phyloP scores from a whole-genome alignment of 106 monocot genomes.

The Cymbidium sinense region DNA sequence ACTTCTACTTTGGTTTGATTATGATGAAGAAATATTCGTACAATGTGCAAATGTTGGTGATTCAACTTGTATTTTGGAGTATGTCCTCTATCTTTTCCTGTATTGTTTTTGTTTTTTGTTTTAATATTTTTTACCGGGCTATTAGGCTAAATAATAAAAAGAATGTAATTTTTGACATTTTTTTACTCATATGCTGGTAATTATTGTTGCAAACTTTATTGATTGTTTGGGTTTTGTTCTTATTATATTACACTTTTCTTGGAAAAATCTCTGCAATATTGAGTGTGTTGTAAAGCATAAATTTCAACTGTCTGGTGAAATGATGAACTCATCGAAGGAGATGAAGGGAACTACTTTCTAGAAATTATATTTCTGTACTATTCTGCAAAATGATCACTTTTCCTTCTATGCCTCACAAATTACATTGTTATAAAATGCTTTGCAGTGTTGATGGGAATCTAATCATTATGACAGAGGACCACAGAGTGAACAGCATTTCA shows the following conservation, averaged over 20 bases:
- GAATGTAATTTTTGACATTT: not conserved
- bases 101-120: not conserved
- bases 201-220: not conserved
- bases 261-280: not conserved
- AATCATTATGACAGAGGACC: slow-evolving; percentile 81
- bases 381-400: not conserved
- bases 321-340: not conserved
- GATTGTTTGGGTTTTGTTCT: slow-evolving; percentile 3
- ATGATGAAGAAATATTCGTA: slow-evolving; percentile 52
- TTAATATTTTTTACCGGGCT: too few relatives aligned
- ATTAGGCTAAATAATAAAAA: not conserved
- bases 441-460: slow-evolving; percentile 52
- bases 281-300: not conserved
- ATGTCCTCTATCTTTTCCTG: slow-evolving; percentile 10
- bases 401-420: too few relatives aligned
- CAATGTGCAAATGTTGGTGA: slow-evolving; percentile 99
- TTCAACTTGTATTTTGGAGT: slow-evolving; percentile 89
- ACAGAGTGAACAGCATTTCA: slow-evolving; percentile 50
- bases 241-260: not conserved
- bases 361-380: not conserved
- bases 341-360: not conserved
- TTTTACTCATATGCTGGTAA: not conserved
- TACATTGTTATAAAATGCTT: too few relatives aligned
- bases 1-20: slow-evolving; percentile 81
- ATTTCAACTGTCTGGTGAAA: not conserved